These are phyloP conservation scores for Lolium perenne DNA, from an alignment of 176 grass and related monocot species.

Conservation along the genomic window DNA sequence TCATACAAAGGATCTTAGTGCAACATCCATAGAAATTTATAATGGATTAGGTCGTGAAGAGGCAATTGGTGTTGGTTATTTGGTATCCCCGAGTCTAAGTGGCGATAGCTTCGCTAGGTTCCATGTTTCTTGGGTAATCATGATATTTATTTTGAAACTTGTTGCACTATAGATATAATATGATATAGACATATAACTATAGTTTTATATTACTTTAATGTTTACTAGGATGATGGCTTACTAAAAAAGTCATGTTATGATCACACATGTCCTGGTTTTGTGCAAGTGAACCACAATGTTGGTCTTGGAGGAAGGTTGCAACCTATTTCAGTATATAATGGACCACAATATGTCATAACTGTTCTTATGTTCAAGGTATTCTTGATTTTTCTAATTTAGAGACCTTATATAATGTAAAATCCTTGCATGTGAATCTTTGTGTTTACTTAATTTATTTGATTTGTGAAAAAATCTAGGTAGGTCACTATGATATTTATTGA, in stretches of 20 bases:
- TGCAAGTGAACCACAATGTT: conserved; percentile 38
- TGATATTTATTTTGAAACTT: not conserved
- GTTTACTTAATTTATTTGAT: no score
- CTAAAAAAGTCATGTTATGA: not conserved
- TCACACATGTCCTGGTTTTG: conserved; percentile 33
- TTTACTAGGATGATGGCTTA: not conserved
- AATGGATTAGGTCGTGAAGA: not conserved
- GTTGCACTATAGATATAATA: not conserved
- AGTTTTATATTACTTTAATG: not conserved
- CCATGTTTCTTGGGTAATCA: not conserved
- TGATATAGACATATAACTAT: not conserved
- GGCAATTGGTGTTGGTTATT: not conserved
- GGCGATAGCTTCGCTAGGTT: conserved; percentile 25
- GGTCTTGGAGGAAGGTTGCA: conserved; percentile 6
- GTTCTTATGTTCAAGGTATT: conserved; percentile 33
- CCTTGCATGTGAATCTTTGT: no score
- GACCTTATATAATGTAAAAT: not conserved
- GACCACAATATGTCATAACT: conserved; percentile 9
- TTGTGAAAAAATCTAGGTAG: no score
- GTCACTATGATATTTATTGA: no score
- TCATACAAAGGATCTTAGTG: not conserved
- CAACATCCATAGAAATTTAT: not conserved
- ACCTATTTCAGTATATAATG: conserved; percentile 12
- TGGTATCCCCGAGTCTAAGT: not conserved
- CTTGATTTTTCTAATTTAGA: not conserved